Percentiles rank a stretch among this genome's conserved stretches.
Evolutionary conservation across 306 rosid species (phyloP).

Genomic region (Benincasa hispida): DNA sequence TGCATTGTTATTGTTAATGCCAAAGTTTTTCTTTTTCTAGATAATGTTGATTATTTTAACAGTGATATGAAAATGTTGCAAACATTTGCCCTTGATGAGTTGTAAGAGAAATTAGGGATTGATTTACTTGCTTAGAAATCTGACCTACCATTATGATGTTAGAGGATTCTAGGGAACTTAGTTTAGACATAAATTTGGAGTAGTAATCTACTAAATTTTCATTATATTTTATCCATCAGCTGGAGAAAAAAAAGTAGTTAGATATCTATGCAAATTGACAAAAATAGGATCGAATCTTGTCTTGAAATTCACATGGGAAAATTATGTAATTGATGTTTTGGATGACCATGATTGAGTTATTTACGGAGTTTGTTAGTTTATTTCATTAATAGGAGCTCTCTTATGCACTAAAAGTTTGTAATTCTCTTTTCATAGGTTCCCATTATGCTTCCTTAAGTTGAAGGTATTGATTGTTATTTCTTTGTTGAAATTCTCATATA

Average conservation of each 20-base stretch:
- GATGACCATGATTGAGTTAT: neutral
- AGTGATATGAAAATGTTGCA: neutral
- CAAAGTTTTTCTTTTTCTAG: neutral
- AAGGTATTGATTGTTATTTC: neutral
- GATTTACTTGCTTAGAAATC: neutral
- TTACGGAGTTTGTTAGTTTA: neutral
- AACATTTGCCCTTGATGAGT: neutral
- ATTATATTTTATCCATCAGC: neutral
- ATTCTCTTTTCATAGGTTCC: neutral
- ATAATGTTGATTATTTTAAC: neutral
- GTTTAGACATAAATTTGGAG: neutral
- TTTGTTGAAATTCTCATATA: constrained; percentile 8
- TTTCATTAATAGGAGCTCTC: neutral
- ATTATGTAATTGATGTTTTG: neutral
- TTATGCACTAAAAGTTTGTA: neutral
- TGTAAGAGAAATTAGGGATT: neutral
- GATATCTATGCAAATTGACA: neutral
- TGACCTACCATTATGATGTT: neutral
- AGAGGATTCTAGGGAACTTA: neutral
- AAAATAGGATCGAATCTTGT: neutral
- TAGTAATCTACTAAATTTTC: neutral
- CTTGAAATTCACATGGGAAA: neutral
- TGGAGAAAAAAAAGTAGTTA: neutral
- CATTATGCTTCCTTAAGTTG: neutral
- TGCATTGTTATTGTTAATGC: neutral